phyloP scores from a whole-genome alignment of 2,329 filamentous ascomycete genomes.

The Colletotrichum cordylinicola region DNA sequence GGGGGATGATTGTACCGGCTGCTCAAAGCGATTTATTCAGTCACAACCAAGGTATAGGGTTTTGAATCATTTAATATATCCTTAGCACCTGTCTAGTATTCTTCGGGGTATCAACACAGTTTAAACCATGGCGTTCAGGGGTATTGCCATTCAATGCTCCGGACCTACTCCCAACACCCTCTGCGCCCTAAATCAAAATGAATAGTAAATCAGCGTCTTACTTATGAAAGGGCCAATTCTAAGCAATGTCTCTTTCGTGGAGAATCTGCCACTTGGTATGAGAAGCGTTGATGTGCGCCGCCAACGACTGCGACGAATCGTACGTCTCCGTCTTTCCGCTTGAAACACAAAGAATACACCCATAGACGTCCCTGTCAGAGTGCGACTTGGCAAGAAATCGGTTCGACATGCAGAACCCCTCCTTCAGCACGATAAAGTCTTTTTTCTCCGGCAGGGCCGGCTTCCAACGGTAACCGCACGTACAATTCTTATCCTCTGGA shows the following conservation, averaged over 20 bases:
- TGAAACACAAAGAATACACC: slow-evolving; percentile 45
- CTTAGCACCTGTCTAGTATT: not conserved
- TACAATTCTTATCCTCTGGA: slow-evolving; percentile 31
- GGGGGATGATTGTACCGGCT: not conserved
- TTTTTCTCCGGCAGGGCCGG: slow-evolving; percentile 11
- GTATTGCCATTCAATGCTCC: not conserved
- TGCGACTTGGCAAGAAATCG: slow-evolving; percentile 48
- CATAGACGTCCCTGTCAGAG: slow-evolving; percentile 35
- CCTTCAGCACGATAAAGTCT: slow-evolving; percentile 34
- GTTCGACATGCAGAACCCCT: slow-evolving; percentile 43
- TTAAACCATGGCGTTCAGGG: not conserved
- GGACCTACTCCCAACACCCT: not conserved
- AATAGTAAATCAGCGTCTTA: not conserved
- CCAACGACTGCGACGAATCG: slow-evolving; percentile 32
- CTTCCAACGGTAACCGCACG: slow-evolving; percentile 42
- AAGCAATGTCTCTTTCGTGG: slow-evolving; percentile 34
- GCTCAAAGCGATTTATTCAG: not conserved
- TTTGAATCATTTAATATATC: not conserved
- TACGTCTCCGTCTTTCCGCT: slow-evolving; percentile 40
- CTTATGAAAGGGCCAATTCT: not conserved
- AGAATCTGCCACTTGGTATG: slow-evolving; percentile 50
- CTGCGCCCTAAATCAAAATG: not conserved
- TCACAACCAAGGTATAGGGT: not conserved
- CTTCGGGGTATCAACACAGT: not conserved
- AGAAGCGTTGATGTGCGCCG: slow-evolving; percentile 38